Evolutionary conservation across 179 eudicot species (phyloP), one percentile per base, ranked within the genome.

Genomic region (Beta lomatogona): DNA sequence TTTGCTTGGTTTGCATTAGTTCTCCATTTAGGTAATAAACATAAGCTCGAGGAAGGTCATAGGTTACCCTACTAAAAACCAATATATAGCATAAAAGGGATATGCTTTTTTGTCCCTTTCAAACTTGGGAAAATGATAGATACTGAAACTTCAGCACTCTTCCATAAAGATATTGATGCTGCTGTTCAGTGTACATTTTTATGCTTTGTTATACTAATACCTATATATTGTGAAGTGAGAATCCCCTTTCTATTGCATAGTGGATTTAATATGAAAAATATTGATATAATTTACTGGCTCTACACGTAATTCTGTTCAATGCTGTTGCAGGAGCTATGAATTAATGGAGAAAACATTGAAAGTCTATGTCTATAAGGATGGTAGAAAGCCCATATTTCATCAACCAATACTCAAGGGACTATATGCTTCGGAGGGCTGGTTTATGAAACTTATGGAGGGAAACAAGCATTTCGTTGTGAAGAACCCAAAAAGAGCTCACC

Each of bases 401-500:
- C 91, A 88, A 71, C 97, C 97, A 11, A 82, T 87, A 68, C 93
- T 94, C 76, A 89, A 88, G 83, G 98, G 98, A 14, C 81, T 94
- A 82, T 94, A 94, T 82, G 94, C 98, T 12, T 93, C 98, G 0
- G 98, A 94, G 80, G 98, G 98, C 74, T 93, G 97, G 97, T 94
- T 94, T 83, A 93, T 94, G 97, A 94, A 94, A 81, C 87, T 86
- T 54, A 83, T 94, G 88, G 90, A 89, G 78, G 91, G 87, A 78
- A 94, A 89, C 78, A 85, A 85, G 80, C 89, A 81, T 15, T 94
- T 86, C 67, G 77, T 86, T 9, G 93, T 90, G 19, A 89, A 90
- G 72, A 83, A 90, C 54, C 94, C 97, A 5, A 74, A 79, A 58
- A 91, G 84, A 82, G 98, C 98, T 45, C 98, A 93, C 88, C 82